A percentile compares a stretch with the other conserved stretches of the same genome.
Evolutionary conservation across 2,329 filamentous ascomycete genomes (phyloP).

Genomic region (Exophiala bonariae): DNA sequence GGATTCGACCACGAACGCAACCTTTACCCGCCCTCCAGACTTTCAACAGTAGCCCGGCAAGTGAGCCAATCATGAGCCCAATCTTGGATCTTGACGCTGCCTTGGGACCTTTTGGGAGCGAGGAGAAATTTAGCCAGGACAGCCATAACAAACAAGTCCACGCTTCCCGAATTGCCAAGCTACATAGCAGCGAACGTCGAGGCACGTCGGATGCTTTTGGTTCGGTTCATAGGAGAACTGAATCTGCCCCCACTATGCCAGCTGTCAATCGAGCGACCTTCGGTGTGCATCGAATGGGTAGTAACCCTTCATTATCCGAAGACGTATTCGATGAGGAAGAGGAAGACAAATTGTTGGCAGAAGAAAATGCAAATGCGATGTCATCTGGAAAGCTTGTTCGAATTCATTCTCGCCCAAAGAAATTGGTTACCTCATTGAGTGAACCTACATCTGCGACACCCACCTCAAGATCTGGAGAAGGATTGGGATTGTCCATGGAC

Average conservation of each 20-base stretch:
- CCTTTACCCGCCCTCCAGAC: conserved; percentile 1
- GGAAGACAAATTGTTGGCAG: conserved; percentile 49
- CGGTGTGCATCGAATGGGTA: conserved; percentile 38
- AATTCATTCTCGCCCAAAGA: not conserved
- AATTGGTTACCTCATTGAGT: not conserved
- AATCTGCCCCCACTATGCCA: conserved; percentile 51
- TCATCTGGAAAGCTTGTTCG: conserved; percentile 4
- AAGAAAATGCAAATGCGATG: conserved; percentile 10
- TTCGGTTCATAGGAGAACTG: conserved; percentile 44
- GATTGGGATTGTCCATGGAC: conserved; percentile 23
- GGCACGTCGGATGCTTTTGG: conserved; percentile 34
- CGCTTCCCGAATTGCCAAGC: conserved; percentile 41
- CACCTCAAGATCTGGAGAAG: conserved; percentile 20
- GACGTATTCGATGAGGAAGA: conserved; percentile 54
- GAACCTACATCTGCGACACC: conserved; percentile 15
- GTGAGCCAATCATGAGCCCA: conserved; percentile 69
- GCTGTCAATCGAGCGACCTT: conserved; percentile 47
- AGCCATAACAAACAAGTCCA: conserved; percentile 20
- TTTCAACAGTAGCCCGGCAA: conserved; percentile 26
- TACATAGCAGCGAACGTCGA: conserved; percentile 53
- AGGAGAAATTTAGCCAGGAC: conserved; percentile 39
- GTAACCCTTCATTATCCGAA: conserved; percentile 39
- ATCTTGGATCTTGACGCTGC: conserved; percentile 95
- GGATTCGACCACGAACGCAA: conserved; percentile 12
- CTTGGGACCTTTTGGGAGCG: conserved; percentile 84